Evolutionary conservation across 1,139 yeast species (phyloP).

Genomic region (Saccharomyces hybrid): DNA sequence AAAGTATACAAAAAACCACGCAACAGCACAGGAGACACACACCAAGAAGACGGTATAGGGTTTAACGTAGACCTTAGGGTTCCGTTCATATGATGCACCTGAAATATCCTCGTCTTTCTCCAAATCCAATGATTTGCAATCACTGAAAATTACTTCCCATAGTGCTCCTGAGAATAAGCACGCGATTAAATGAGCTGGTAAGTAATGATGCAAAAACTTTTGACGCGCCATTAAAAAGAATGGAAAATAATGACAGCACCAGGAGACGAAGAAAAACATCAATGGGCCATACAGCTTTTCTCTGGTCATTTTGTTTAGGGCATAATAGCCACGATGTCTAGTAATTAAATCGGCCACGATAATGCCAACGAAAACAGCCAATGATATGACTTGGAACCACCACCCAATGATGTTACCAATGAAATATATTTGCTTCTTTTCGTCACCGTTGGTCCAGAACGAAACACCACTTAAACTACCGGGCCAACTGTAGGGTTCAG

Average conservation of each 20-base stretch:
- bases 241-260: slow-evolving; percentile 85
- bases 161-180: slow-evolving; percentile 77
- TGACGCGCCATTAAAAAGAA: slow-evolving; percentile 90
- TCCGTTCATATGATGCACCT: slow-evolving; percentile 17
- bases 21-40: slow-evolving; percentile 40
- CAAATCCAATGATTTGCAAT: slow-evolving; percentile 37
- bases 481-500: slow-evolving; percentile 95
- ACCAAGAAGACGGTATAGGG: slow-evolving; percentile 34
- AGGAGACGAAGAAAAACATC: slow-evolving; percentile 79
- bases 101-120: slow-evolving; percentile 28
- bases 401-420: slow-evolving; percentile 87
- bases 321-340: slow-evolving; percentile 57
- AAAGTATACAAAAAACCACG: slow-evolving; percentile 63
- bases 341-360: slow-evolving; percentile 69
- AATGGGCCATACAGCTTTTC: slow-evolving; percentile 71
- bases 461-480: slow-evolving; percentile 87
- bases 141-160: slow-evolving; percentile 70
- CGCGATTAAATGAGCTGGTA: slow-evolving; percentile 92
- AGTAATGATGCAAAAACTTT: slow-evolving; percentile 86
- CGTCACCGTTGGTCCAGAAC: slow-evolving; percentile 77
- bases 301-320: slow-evolving; percentile 55
- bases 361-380: slow-evolving; percentile 58
- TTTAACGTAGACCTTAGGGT: slow-evolving; percentile 22
- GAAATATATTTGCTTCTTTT: slow-evolving; percentile 72
- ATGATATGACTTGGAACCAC: slow-evolving; percentile 72